Evolutionary conservation across 2,329 filamentous ascomycete species (phyloP), one percentile per base, ranked within the genome.

Genomic region (Colletotrichum filicis): DNA sequence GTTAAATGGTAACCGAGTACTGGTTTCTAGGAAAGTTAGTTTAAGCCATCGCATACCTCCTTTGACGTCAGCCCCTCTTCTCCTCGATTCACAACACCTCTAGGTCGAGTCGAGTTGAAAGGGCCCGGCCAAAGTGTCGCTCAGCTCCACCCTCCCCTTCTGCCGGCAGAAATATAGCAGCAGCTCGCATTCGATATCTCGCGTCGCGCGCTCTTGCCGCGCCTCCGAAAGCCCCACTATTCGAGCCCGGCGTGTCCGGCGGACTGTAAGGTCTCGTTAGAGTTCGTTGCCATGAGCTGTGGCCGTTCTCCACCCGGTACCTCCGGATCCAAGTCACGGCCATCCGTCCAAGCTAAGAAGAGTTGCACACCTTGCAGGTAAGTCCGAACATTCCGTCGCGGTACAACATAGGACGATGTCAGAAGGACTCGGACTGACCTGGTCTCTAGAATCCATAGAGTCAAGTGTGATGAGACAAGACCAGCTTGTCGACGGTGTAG

Each of bases 401-500:
- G 30, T n/a, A 22, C 19, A 30, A 7, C 67, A n/a, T n/a, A 11
- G 16, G 19, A 53, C 8, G 11, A 35, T 26, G 6, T 6, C 11
- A 11, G 3, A 19, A 26, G 8, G 42, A 19, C 19, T 8, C 7
- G 1, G 2, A 11, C 42, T 74, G 32, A 35, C 64, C 32, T 49
- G 22, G 12, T 30, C 0, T 28, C 8, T 26, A 79, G 78, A 57
- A 52, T 66, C 5, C 73, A 78, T 14, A 76, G 71, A n/a, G 74
- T 79, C 46, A 79, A 79, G 55, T 79, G 78, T 60, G 78, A 79
- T 65, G 78, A 78, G 61, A 61, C 49, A 2, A 60, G 70, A 11
- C 76, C 76, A 1, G 69, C 74, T 6, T 78, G 77, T 56, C 63
- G 46, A 8, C 76, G 75, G 12, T 79, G 77, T 42, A 28, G 74